Evolutionary conservation across 495 filamentous ascomycete genomes (phyloP).

Genomic region (Penicillium longicatenatum): DNA sequence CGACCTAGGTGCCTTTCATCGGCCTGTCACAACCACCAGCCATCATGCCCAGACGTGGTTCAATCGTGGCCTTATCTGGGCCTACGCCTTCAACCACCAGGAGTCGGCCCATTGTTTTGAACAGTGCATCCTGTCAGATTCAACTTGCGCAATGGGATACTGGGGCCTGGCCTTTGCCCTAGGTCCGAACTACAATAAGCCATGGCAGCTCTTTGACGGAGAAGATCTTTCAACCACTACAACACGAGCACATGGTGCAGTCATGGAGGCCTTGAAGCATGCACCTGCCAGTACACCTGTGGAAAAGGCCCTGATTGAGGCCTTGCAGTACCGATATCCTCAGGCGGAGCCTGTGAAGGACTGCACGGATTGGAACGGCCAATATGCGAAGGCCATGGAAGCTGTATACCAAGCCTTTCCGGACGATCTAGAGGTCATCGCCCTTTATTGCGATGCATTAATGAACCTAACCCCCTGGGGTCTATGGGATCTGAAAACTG

Average conservation of each 20-base stretch:
- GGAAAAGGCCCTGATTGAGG: slow-evolving; percentile 60
- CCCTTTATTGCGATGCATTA: slow-evolving; percentile 64
- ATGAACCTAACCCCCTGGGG: slow-evolving; percentile 73
- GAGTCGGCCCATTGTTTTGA: slow-evolving; percentile 62
- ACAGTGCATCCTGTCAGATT: slow-evolving; percentile 54
- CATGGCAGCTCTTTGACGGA: slow-evolving; percentile 66
- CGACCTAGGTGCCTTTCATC: slow-evolving; percentile 56
- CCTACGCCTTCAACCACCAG: slow-evolving; percentile 67
- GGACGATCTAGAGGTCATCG: slow-evolving; percentile 60
- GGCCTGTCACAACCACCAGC: slow-evolving; percentile 47
- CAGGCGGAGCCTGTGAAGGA: slow-evolving; percentile 38
- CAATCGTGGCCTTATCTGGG: slow-evolving; percentile 63
- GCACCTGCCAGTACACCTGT: slow-evolving; percentile 32
- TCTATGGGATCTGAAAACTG: slow-evolving; percentile 63
- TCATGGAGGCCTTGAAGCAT: slow-evolving; percentile 41
- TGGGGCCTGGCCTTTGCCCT: slow-evolving; percentile 68
- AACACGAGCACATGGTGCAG: slow-evolving; percentile 44
- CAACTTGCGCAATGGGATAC: slow-evolving; percentile 59
- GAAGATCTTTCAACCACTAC: slow-evolving; percentile 53
- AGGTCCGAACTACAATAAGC: slow-evolving; percentile 76
- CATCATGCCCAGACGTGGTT: slow-evolving; percentile 59
- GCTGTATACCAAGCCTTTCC: slow-evolving; percentile 54
- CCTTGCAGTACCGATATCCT: slow-evolving; percentile 58
- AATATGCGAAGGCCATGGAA: slow-evolving; percentile 64
- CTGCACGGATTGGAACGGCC: slow-evolving; percentile 53